Evolutionary conservation across 2,329 filamentous ascomycete genomes (phyloP).

Genomic region (Cadophora luteo-olivacea): DNA sequence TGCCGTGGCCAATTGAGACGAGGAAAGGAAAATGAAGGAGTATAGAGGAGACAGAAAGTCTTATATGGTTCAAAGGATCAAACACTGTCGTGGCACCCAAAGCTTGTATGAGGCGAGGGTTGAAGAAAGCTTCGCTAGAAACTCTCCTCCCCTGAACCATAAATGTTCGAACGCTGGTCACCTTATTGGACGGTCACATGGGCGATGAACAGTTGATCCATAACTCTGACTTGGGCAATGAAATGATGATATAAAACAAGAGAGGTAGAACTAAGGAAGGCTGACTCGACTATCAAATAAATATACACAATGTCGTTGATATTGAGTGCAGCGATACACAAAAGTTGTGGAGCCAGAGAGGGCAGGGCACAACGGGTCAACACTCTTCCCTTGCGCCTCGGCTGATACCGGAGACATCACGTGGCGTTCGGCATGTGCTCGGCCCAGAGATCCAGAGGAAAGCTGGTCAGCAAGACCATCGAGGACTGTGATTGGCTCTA

Average conservation of each 20-base stretch:
- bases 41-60: conserved; percentile 7
- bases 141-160: neutral
- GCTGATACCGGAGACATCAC: neutral
- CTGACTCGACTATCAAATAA: too few species aligned
- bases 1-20: conserved; percentile 1
- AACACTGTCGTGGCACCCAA: neutral
- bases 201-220: too few species aligned
- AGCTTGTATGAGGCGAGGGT: conserved; percentile 2
- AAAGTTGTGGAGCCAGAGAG: neutral
- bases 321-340: neutral
- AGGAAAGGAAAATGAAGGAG: neutral
- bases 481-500: neutral
- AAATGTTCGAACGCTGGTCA: neutral
- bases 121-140: neutral
- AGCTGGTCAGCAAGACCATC: neutral
- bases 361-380: neutral
- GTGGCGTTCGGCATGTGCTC: conserved; percentile 7
- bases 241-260: too few species aligned
- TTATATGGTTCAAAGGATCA: neutral
- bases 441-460: conserved; percentile 2
- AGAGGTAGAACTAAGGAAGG: too few species aligned
- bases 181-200: too few species aligned
- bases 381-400: conserved; percentile 6
- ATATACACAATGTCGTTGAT: too few species aligned
- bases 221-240: too few species aligned